These are phyloP conservation scores for Dioscorea dumetorum DNA, from an alignment of 106 monocot genomes.

Conservation along the genomic window DNA sequence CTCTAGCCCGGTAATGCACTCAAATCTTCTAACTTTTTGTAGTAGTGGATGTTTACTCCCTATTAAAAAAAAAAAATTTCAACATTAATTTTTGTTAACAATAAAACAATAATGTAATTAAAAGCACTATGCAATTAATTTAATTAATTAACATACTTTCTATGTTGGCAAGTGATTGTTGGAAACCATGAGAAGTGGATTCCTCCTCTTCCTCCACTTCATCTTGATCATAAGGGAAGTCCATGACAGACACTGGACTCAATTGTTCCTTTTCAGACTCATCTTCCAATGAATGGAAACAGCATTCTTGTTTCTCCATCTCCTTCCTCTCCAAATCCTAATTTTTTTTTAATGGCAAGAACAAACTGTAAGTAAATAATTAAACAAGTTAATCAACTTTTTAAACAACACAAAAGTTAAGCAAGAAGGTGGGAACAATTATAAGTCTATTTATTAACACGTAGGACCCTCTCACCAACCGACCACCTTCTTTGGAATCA, in stretches of 20 bases:
- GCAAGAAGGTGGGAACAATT: no score
- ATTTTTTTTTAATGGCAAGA: background rate
- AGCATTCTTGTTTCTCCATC: constrained; percentile 1
- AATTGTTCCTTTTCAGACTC: constrained; percentile 49
- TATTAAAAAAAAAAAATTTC: constrained; percentile 6
- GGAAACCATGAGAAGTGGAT: constrained; percentile 7
- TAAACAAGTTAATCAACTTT: background rate
- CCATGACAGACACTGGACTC: constrained; percentile 67
- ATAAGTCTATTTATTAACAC: no score
- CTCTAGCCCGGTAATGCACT: constrained; percentile 24
- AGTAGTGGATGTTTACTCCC: constrained; percentile 44
- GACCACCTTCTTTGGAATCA: no score
- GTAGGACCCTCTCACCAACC: no score
- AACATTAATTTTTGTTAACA: background rate
- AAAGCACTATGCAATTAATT: no score
- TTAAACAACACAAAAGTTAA: background rate
- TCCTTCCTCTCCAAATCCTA: background rate
- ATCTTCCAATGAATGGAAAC: constrained; percentile 15
- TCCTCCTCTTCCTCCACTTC: constrained; percentile 11
- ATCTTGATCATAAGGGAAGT: constrained; percentile 47
- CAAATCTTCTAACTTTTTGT: constrained; percentile 52
- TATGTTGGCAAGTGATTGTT: constrained; percentile 19
- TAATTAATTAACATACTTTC: constrained; percentile 14
- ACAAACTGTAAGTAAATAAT: background rate
- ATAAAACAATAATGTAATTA: background rate